Base-by-base conservation (phyloP, 495 filamentous ascomycete genomes). In the Trichodelitschia bisporula region DNA sequence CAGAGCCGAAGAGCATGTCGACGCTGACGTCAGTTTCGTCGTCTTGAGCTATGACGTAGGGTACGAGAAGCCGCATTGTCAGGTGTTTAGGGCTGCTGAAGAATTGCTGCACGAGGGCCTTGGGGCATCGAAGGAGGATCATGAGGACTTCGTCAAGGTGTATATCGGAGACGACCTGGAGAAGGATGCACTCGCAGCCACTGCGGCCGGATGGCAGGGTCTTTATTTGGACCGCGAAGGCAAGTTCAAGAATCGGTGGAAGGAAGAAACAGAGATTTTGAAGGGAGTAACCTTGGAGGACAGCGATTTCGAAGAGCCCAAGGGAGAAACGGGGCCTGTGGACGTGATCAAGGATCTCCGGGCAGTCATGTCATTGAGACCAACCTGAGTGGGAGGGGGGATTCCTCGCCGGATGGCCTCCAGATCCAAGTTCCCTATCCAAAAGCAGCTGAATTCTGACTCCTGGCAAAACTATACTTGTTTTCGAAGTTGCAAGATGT, bases 21-120 rank as follows among this genome's bases (percentile, higher is more conserved):
- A 37, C 15, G 28, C 19, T 16, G 36, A 34, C 11, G 39, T 84
- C 15, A 62, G 73, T 36, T 64, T 83, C 32, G 53, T 72, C 1
- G 60, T 66, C 15, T 59, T 76, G 26, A 77, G 72, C 33, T 83
- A 80, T 39, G 74, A 82, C 37, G 66, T 69, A 11, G 77, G 72
- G 0, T 48, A 45, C 17, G 62, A 64, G 40, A 86, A 86, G 47
- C 77, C 77, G 1, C 50, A 64, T 39, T 41, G 33, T 4, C 15
- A 48, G 11, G 74, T 83, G 19, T 86, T 75, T 36, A 50, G 66
- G 18, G 61, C 68, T 9, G 73, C 70, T 1, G 54, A 50, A 34
- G 41, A 48, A 10, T 29, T 54, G 33, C 20, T 46, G 17, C 16
- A 19, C 13, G 37, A 42, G 33, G 28, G 41, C 11, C 19, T 28